These are phyloP conservation scores for Arabis hirsuta DNA, from an alignment of 345 rosid species.

Conservation along the genomic window DNA sequence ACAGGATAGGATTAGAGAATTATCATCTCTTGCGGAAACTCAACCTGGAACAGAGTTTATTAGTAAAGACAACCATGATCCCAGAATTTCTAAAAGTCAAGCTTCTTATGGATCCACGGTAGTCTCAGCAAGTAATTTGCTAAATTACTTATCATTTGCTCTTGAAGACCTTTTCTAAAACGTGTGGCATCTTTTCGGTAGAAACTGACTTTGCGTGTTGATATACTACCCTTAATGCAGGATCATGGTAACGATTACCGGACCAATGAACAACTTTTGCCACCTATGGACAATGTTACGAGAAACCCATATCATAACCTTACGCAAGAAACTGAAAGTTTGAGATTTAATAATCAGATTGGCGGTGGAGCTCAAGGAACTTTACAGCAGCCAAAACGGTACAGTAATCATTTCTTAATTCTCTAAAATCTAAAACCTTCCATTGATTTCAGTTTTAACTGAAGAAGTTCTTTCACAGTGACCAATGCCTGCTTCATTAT, in stretches of 20 bases:
- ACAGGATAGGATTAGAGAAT: slow-evolving; percentile 78
- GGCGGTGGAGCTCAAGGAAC: slow-evolving; percentile 32
- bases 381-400: slow-evolving; percentile 40
- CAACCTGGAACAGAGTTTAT: slow-evolving; percentile 45
- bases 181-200: slow-evolving; percentile 10
- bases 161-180: slow-evolving; percentile 19
- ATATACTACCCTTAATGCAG: slow-evolving; percentile 32
- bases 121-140: slow-evolving; percentile 52
- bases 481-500: slow-evolving; percentile 8
- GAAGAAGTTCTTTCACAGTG: not conserved
- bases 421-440: not conserved
- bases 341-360: slow-evolving; percentile 40
- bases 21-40: slow-evolving; percentile 48
- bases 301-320: slow-evolving; percentile 39
- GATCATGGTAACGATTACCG: slow-evolving; percentile 39
- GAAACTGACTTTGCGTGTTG: slow-evolving; percentile 24
- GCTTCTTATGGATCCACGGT: slow-evolving; percentile 48
- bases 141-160: slow-evolving; percentile 36
- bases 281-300: slow-evolving; percentile 39
- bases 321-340: slow-evolving; percentile 28
- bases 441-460: not conserved
- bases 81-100: slow-evolving; percentile 41
- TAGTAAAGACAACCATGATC: slow-evolving; percentile 47
- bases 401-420: not conserved
- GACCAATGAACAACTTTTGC: slow-evolving; percentile 39